Evolutionary conservation across 441 rosid species (phyloP).

Genomic region (Populus hybrid): DNA sequence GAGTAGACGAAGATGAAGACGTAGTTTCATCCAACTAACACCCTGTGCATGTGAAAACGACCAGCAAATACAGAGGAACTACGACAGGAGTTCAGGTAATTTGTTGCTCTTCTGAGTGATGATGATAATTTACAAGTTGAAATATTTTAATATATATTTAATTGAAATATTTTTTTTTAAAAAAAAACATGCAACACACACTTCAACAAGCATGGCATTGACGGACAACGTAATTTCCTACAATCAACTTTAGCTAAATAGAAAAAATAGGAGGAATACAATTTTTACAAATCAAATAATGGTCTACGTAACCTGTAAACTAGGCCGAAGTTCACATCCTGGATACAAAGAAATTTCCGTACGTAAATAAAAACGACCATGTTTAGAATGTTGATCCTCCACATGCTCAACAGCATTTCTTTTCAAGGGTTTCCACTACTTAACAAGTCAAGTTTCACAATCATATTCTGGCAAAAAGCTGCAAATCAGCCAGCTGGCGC

Average conservation of each 20-base stretch:
- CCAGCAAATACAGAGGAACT: slow-evolving; percentile 21
- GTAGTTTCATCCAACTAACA: slow-evolving; percentile 56
- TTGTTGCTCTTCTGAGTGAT: not conserved
- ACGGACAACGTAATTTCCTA: not conserved
- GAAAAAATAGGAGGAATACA: not conserved
- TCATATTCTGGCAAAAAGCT: not conserved
- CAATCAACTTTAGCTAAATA: not conserved
- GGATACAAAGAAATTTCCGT: not conserved
- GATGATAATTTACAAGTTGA: not conserved
- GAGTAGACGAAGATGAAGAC: slow-evolving; percentile 39
- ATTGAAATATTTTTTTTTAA: too few relatives aligned
- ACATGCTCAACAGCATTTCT: not conserved
- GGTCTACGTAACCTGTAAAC: not conserved
- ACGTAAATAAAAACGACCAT: not conserved
- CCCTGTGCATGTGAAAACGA: slow-evolving; percentile 35
- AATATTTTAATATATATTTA: too few relatives aligned
- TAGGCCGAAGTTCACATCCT: not conserved
- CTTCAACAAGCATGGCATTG: not conserved
- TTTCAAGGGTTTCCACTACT: not conserved
- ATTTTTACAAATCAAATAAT: not conserved
- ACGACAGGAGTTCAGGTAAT: slow-evolving; percentile 14
- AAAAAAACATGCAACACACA: too few relatives aligned
- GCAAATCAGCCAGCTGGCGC: slow-evolving; percentile 35
- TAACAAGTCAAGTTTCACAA: not conserved
- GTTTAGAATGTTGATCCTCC: not conserved